phyloP scores from a whole-genome alignment of 495 filamentous ascomycete genomes.

The Aspergillus homomorphus region DNA sequence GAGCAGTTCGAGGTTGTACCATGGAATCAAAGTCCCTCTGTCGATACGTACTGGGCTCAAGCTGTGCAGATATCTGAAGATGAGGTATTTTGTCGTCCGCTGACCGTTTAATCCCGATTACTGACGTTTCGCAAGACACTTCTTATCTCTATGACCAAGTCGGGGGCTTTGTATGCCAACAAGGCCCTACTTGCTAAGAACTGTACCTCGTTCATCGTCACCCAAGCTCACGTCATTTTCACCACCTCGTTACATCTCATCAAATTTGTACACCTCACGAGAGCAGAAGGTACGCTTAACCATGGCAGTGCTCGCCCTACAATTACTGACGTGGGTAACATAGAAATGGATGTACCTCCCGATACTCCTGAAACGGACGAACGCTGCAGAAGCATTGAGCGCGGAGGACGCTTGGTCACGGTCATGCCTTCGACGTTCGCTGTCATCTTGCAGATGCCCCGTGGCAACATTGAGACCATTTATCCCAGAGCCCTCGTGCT shows the following conservation, averaged over 20 bases:
- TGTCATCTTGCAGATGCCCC: constrained; percentile 84
- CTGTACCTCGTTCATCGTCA: constrained; percentile 86
- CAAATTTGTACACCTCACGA: constrained; percentile 84
- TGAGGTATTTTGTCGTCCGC: constrained; percentile 27
- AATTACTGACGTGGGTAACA: constrained; percentile 14
- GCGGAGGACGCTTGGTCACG: constrained; percentile 80
- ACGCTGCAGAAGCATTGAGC: constrained; percentile 86
- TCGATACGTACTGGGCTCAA: constrained; percentile 42
- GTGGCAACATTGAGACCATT: constrained; percentile 94
- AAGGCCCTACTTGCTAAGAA: constrained; percentile 69
- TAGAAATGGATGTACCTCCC: constrained; percentile 74
- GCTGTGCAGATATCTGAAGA: constrained; percentile 38
- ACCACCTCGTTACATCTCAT: constrained; percentile 88
- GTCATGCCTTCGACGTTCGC: constrained; percentile 84
- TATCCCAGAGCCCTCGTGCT: constrained; percentile 90
- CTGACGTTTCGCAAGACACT: constrained; percentile 31
- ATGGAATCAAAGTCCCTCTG: constrained; percentile 34
- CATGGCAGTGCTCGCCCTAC: background rate
- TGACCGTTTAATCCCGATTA: constrained; percentile 9
- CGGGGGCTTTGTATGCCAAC: constrained; percentile 77
- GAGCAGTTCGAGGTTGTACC: constrained; percentile 20
- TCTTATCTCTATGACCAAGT: constrained; percentile 57
- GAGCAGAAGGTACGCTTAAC: constrained; percentile 55
- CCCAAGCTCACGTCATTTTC: constrained; percentile 78
- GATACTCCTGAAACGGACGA: constrained; percentile 93